Base-by-base conservation (phyloP, 2,329 filamentous ascomycete genomes). In the Scedosporium minutisporum region DNA sequence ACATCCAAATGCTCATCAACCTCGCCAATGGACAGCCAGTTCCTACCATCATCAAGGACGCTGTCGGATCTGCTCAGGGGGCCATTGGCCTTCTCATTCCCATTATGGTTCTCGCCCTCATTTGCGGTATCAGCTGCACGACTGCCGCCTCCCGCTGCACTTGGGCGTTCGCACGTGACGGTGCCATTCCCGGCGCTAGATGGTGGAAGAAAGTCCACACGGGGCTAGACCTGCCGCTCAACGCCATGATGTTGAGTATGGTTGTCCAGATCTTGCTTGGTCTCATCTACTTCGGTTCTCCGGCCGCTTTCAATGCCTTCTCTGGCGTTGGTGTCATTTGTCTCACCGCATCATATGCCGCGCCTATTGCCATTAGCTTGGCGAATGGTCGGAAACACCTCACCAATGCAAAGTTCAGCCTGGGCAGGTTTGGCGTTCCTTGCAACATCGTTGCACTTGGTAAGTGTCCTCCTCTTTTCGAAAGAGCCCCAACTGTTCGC, bases 201-300 rank as follows among this genome's bases (percentile, higher is more conserved):
- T 76, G 72, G 75, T 89, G 86, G 85, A 82, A 82, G 70, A 71
- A 79, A 65, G 82, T 90, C 67, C 82, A 89, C 76, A 74, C 73
- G 57, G 82, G 77, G 64, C 77, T 88, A 0, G 86, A 88, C 65
- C 80, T 89, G 3, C 87, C 87, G 0, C 68, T 89, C 62, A 89
- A 89, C 71, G 86, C 85, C 66, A 89, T 89, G 86, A 86, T 89
- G 82, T 80, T 89, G 62, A 84, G 81, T 69, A 88, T 87, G 83
- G 80, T 74, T 3, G 76, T 89, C 29, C 81, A 89, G 73, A 79
- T 89, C 63, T 60, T 83, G 14, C 81, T 90, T 4, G 87, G 84
- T 38, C 69, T 86, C 67, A 84, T 90, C 71, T 88, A 89, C 76
- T 88, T 90, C 66, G 87, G 87, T 57, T 88, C 85, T 1, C 74